A percentile compares a stretch with the other conserved stretches of the same genome.
phyloP scores from a whole-genome alignment of 352 stramenopile species.

The Blastocystis sp. region DNA sequence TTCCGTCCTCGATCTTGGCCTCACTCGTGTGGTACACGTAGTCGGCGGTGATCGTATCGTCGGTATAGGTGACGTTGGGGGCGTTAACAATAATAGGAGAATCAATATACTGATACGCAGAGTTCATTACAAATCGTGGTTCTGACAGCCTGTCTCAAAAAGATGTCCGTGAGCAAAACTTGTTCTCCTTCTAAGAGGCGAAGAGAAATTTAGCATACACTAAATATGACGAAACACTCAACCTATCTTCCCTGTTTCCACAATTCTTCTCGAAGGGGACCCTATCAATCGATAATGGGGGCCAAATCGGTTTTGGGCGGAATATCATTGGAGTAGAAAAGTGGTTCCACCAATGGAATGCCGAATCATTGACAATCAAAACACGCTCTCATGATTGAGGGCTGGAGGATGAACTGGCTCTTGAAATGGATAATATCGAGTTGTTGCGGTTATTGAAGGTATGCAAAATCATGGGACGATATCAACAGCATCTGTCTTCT shows the following conservation, averaged over 20 bases:
- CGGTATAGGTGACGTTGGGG: slow-evolving; percentile 85
- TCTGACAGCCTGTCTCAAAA: slow-evolving; percentile 56
- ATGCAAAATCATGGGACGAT: too few relatives aligned
- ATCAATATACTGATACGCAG: slow-evolving; percentile 57
- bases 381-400: too few relatives aligned
- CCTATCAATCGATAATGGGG: too few relatives aligned
- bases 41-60: slow-evolving; percentile 84
- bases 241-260: background rate
- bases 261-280: too few relatives aligned
- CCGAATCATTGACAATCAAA: too few relatives aligned
- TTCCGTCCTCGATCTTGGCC: slow-evolving; percentile 67
- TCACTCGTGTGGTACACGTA: slow-evolving; percentile 80
- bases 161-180: slow-evolving; percentile 52
- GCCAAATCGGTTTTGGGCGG: too few relatives aligned
- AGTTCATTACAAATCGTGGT: slow-evolving; percentile 54
- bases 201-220: slow-evolving; percentile 44
- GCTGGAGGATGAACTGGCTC: too few relatives aligned
- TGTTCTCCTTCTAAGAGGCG: slow-evolving; percentile 34
- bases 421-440: too few relatives aligned
- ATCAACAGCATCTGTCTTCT: too few relatives aligned
- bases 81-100: slow-evolving; percentile 79
- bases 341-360: too few relatives aligned
- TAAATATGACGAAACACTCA: background rate
- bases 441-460: too few relatives aligned
- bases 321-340: too few relatives aligned